phyloP scores from a whole-genome alignment of 148 eudicot genomes.

The Arbutus unedo region DNA sequence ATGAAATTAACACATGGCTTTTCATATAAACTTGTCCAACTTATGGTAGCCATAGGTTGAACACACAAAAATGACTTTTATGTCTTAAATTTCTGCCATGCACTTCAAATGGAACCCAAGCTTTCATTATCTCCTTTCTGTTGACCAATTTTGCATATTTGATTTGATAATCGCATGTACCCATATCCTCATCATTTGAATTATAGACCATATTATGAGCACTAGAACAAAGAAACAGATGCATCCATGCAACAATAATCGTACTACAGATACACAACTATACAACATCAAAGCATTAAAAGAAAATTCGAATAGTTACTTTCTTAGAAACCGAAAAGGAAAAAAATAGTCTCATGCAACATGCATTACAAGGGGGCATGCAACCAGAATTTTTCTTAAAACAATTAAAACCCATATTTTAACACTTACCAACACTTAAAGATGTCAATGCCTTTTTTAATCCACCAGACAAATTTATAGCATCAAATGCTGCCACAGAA shows the following conservation, averaged over 20 bases:
- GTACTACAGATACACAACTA: neutral
- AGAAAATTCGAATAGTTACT: neutral
- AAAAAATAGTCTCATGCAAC: neutral
- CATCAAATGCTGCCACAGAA: slow-evolving; percentile 82
- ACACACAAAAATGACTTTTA: neutral
- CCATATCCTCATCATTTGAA: neutral
- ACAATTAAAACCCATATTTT: neutral
- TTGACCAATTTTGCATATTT: neutral
- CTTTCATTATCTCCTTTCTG: neutral
- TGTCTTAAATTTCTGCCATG: neutral
- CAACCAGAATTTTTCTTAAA: neutral
- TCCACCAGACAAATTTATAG: slow-evolving; percentile 63
- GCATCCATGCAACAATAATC: neutral
- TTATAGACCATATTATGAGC: neutral
- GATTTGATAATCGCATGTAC: neutral
- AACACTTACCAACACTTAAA: slow-evolving; percentile 65
- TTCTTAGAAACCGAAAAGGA: neutral
- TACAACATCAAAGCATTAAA: slow-evolving; percentile 1
- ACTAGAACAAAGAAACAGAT: neutral
- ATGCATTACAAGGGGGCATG: neutral
- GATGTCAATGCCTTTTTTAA: slow-evolving; percentile 78
- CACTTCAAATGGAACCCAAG: neutral
- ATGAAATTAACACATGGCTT: neutral
- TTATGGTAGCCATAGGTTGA: neutral
- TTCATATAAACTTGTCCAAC: neutral